Conservation (phyloP, 257 asterid species). For the Haberlea rhodopensis region DNA sequence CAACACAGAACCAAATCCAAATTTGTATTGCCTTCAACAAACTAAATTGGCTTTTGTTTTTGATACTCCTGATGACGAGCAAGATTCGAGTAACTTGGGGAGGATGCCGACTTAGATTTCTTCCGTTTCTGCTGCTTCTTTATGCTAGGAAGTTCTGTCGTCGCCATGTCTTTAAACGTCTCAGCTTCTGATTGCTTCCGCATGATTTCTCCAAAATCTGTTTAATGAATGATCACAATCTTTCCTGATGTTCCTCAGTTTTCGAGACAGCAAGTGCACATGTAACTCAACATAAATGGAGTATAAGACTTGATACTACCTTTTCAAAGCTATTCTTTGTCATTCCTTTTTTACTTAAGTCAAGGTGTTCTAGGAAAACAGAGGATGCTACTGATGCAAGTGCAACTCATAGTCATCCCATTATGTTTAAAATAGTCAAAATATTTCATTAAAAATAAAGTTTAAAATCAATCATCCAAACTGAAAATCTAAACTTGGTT, state of each 20-base stretch:
- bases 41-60: slow-evolving; percentile 56
- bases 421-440: no score
- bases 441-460: no score
- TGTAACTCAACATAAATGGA: no score
- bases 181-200: no score
- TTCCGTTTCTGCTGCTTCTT: no score
- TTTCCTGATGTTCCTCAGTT: no score
- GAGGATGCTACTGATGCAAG: no score
- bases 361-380: slow-evolving; percentile 46
- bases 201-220: slow-evolving; percentile 56
- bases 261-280: no score
- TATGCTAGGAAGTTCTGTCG: slow-evolving; percentile 36
- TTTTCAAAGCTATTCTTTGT: slow-evolving; percentile 8
- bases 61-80: slow-evolving; percentile 51
- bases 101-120: slow-evolving; percentile 51
- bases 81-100: slow-evolving; percentile 48
- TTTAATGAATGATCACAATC: background rate
- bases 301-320: background rate
- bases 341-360: slow-evolving; percentile 36
- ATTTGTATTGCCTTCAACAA: slow-evolving; percentile 54
- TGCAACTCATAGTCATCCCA: no score
- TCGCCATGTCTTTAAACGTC: slow-evolving; percentile 34
- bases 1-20: no score
- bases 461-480: no score
- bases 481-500: no score